A percentile compares a stretch with the other conserved stretches of the same genome.
These are phyloP conservation scores for Mangifera indica DNA, from an alignment of 345 rosid species.

Conservation along the genomic window DNA sequence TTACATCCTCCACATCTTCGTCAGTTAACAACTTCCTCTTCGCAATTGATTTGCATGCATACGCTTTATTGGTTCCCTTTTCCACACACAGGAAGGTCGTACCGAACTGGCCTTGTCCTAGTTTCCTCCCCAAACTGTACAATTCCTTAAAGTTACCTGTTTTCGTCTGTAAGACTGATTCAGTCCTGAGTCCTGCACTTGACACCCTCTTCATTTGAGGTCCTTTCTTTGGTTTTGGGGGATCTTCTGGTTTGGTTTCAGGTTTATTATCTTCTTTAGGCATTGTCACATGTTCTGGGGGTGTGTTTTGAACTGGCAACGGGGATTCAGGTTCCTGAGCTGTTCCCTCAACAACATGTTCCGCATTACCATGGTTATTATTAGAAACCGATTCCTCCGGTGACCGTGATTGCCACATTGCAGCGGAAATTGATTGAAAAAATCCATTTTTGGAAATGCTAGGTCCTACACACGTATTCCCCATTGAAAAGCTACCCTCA, in stretches of 20 bases:
- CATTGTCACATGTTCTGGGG: conserved; percentile 68
- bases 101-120: conserved; percentile 34
- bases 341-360: conserved; percentile 31
- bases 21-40: conserved; percentile 31
- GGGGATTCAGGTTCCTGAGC: conserved; percentile 46
- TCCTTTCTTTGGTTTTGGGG: conserved; percentile 43
- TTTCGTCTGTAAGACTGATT: conserved; percentile 64
- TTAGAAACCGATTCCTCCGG: conserved; percentile 53
- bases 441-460: conserved; percentile 63
- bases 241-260: conserved; percentile 34
- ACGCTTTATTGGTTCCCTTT: conserved; percentile 23
- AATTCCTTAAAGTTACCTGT: conserved; percentile 78
- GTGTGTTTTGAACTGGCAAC: conserved; percentile 59
- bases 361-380: conserved; percentile 28
- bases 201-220: conserved; percentile 58
- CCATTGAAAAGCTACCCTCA: conserved; percentile 45
- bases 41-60: conserved; percentile 35
- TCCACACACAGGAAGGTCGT: conserved; percentile 29
- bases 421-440: conserved; percentile 73
- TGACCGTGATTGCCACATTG: conserved; percentile 64
- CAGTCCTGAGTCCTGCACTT: conserved; percentile 73
- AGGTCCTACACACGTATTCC: conserved; percentile 85
- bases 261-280: conserved; percentile 30
- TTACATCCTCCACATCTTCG: conserved; percentile 35
- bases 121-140: conserved; percentile 59